Percentiles rank a stretch among this genome's conserved stretches.
These are phyloP conservation scores for Cylindrotheca closterium DNA, from an alignment of 108 stramenopile species.

Conservation along the genomic window DNA sequence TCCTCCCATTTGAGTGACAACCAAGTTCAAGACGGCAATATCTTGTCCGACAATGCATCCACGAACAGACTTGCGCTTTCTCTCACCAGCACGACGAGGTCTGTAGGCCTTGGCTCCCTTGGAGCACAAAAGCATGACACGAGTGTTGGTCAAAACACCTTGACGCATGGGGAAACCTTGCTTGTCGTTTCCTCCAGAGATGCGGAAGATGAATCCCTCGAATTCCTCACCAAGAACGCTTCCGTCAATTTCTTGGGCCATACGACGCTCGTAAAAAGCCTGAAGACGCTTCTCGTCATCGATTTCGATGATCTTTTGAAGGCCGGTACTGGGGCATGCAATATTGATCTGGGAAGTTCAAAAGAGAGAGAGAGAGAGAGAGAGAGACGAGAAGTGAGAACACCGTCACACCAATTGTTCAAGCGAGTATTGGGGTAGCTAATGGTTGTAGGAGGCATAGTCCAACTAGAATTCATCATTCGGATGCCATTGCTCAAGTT, in stretches of 20 bases:
- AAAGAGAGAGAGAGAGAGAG: background rate
- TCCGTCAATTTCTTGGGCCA: slow-evolving; percentile 98
- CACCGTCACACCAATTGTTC: background rate
- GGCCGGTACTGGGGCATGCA: slow-evolving; percentile 94
- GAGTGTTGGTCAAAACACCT: slow-evolving; percentile 97
- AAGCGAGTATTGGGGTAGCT: background rate
- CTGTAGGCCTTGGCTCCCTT: slow-evolving; percentile 93
- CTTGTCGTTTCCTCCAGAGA: slow-evolving; percentile 99
- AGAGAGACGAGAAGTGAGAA: background rate
- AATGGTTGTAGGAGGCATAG: background rate
- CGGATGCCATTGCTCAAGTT: too few relatives aligned
- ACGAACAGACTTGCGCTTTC: slow-evolving; percentile 99
- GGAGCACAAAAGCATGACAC: slow-evolving; percentile 93
- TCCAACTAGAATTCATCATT: too few relatives aligned
- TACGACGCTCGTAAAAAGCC: slow-evolving; percentile 97
- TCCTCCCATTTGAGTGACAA: slow-evolving; percentile 95
- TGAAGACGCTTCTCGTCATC: slow-evolving; percentile 99
- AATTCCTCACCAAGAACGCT: slow-evolving; percentile 97
- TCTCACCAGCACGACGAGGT: slow-evolving; percentile 95
- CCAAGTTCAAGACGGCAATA: slow-evolving; percentile 98
- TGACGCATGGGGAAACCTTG: slow-evolving; percentile 99
- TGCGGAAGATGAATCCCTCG: slow-evolving; percentile 96
- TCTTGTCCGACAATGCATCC: slow-evolving; percentile 99
- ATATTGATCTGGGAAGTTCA: slow-evolving; percentile 91
- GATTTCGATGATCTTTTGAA: slow-evolving; percentile 98